Evolutionary conservation across 2,329 filamentous ascomycete species (phyloP).

Genomic region (Thielaviopsis musarum): DNA sequence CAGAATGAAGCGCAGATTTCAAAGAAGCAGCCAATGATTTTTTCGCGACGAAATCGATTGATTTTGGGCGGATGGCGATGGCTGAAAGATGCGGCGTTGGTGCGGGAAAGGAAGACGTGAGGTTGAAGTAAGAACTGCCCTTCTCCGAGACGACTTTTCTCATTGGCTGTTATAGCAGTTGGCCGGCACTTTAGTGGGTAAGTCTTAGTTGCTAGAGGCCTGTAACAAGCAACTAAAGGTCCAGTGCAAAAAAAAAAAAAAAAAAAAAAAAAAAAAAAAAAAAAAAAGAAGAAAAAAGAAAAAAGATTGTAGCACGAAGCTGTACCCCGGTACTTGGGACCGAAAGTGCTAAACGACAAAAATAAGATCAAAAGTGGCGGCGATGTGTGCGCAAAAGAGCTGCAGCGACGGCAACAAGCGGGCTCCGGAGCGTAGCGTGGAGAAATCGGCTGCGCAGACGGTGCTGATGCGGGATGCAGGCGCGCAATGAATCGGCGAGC

Average conservation of each 20-base stretch:
- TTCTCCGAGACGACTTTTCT: not conserved
- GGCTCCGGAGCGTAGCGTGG: not conserved
- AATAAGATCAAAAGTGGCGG: not conserved
- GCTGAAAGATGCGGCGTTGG: constrained; percentile 23
- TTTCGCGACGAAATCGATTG: constrained; percentile 26
- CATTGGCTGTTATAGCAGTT: not conserved
- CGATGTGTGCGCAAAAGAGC: not conserved
- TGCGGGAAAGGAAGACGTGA: constrained; percentile 37
- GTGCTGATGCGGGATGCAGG: not conserved
- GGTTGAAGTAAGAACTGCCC: constrained; percentile 25
- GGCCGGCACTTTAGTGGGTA: not conserved
- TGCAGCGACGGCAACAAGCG: not conserved
- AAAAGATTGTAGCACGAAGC: not conserved
- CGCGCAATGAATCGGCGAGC: not conserved
- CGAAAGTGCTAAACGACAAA: not conserved
- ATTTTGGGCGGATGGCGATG: constrained; percentile 10
- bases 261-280: not conserved
- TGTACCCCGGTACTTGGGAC: not conserved
- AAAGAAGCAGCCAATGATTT: constrained; percentile 12
- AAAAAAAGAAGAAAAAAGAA: not conserved
- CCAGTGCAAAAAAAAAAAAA: not conserved
- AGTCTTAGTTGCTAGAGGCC: not conserved
- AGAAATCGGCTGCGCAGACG: not conserved
- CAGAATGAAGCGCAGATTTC: constrained; percentile 10
- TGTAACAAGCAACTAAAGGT: not conserved